Evolutionary conservation across 164 flowering plant species (phyloP).

Genomic region (Aristolochia fimbriata): DNA sequence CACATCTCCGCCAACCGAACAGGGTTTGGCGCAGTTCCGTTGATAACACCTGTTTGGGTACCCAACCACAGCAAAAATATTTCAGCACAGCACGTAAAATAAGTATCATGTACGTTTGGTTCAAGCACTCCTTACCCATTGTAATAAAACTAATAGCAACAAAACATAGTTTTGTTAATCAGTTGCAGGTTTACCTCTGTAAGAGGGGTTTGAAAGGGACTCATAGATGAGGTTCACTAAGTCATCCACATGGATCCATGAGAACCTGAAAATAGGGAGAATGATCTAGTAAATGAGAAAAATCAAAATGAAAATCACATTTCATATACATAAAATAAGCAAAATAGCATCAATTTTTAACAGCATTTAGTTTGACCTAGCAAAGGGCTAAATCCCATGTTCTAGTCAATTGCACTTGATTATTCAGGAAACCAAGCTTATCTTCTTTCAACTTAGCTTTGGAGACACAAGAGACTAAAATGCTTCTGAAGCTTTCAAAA

Average conservation of each 20-base stretch:
- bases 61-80: no score
- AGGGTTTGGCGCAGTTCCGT: slow-evolving; percentile 96
- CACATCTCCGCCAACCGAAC: slow-evolving; percentile 81
- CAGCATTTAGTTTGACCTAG: no score
- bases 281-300: background rate
- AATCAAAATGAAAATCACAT: background rate
- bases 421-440: no score
- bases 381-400: no score
- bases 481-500: background rate
- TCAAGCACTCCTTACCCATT: no score
- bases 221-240: slow-evolving; percentile 80
- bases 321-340: background rate
- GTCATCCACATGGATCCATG: slow-evolving; percentile 99
- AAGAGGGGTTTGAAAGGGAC: slow-evolving; percentile 72
- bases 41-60: slow-evolving; percentile 61
- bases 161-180: background rate
- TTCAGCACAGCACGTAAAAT: no score
- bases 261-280: slow-evolving; percentile 52
- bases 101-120: no score
- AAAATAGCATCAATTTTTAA: background rate
- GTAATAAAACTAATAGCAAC: no score
- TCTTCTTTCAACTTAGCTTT: no score
- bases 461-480: no score
- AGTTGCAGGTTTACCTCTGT: slow-evolving; percentile 44
- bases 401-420: no score